phyloP scores from a whole-genome alignment of 2,329 filamentous ascomycete genomes.

The Xylaria polymorpha region DNA sequence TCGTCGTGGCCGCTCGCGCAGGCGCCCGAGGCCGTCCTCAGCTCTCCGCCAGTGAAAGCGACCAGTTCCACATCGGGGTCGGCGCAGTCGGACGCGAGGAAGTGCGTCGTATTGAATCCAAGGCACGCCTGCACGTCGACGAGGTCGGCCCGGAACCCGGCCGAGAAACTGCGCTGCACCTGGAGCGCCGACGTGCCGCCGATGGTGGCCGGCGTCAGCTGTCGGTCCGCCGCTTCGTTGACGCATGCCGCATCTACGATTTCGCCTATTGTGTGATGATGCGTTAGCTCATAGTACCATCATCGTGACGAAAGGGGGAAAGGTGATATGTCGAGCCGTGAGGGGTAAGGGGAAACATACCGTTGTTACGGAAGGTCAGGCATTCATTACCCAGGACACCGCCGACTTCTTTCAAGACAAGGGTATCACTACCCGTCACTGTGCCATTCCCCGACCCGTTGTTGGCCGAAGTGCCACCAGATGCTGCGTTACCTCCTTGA shows the following conservation, averaged over 20 bases:
- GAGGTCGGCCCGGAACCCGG: conserved; percentile 55
- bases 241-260: conserved; percentile 57
- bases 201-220: conserved; percentile 53
- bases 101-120: conserved; percentile 55
- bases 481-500: background rate
- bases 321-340: background rate
- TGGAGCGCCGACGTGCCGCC: conserved; percentile 50
- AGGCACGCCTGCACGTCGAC: conserved; percentile 54
- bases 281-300: background rate
- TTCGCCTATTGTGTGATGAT: conserved; percentile 45
- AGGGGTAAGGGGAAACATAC: background rate
- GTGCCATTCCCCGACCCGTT: conserved; percentile 12
- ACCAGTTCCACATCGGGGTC: conserved; percentile 37
- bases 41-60: conserved; percentile 38
- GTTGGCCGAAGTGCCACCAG: conserved; percentile 1
- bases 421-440: conserved; percentile 42
- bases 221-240: conserved; percentile 53
- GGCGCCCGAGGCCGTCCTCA: conserved; percentile 48
- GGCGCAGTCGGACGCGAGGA: conserved; percentile 53
- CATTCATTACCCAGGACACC: conserved; percentile 53
- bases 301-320: background rate
- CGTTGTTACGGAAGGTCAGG: conserved; percentile 57
- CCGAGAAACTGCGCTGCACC: conserved; percentile 54
- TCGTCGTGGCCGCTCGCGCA: conserved; percentile 51
- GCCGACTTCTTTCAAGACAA: conserved; percentile 54